Evolutionary conservation across 2,329 filamentous ascomycete genomes (phyloP).

Genomic region (Lasiodiplodia gonubiensis): DNA sequence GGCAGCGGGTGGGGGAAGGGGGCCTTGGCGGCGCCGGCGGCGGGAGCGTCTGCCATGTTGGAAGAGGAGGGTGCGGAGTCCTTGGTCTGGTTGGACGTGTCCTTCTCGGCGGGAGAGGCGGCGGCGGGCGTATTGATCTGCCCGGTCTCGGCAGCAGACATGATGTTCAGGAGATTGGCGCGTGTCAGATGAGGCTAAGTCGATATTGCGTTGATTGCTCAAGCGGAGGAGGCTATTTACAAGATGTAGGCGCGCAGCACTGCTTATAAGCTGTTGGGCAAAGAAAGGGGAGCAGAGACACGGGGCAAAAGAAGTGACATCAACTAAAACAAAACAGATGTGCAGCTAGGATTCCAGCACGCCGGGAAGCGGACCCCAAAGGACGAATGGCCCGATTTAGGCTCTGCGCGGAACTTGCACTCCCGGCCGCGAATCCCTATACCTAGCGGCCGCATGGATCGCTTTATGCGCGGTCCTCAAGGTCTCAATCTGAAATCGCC

Average conservation of each 20-base stretch:
- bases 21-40: constrained; percentile 33
- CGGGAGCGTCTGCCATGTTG: constrained; percentile 14
- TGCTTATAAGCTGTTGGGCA: neutral
- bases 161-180: constrained; percentile 28
- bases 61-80: constrained; percentile 2
- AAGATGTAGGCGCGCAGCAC: neutral
- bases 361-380: constrained; percentile 1
- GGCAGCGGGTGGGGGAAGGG: constrained; percentile 48
- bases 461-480: no score
- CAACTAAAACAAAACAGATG: constrained; percentile 1
- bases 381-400: neutral
- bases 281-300: neutral
- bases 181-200: constrained; percentile 17
- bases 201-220: constrained; percentile 16
- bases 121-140: constrained; percentile 15
- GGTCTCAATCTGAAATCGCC: no score
- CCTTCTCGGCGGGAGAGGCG: constrained; percentile 17
- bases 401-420: neutral
- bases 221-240: constrained; percentile 12
- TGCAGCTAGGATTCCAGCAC: constrained; percentile 10
- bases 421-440: neutral
- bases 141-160: constrained; percentile 28
- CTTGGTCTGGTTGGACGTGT: constrained; percentile 1
- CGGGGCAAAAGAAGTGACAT: neutral
- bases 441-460: no score